A percentile compares a stretch with the other conserved stretches of the same genome.
Conservation (phyloP, 345 rosid genomes). For the Garcia nutans region DNA sequence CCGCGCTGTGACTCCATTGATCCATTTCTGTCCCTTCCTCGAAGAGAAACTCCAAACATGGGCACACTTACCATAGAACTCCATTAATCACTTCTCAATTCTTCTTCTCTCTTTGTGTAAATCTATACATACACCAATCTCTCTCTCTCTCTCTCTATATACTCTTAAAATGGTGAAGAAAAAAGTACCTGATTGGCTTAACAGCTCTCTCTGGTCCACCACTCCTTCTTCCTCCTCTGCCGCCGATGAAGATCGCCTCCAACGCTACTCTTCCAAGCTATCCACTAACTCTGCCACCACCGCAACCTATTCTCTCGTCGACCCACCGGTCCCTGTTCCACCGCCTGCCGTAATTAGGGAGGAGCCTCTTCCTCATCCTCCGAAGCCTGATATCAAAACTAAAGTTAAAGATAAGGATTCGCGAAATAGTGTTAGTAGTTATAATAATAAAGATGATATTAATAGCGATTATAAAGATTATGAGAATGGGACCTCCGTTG, state of each 20-base stretch:
- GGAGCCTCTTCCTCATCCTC: constrained; percentile 32
- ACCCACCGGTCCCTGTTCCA: constrained; percentile 38
- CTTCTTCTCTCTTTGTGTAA: not conserved
- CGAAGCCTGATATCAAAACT: constrained; percentile 39
- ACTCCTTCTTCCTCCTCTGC: constrained; percentile 38
- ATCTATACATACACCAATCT: not conserved
- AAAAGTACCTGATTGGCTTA: constrained; percentile 94
- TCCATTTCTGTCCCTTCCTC: not conserved
- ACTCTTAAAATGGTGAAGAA: constrained; percentile 61
- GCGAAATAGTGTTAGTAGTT: constrained; percentile 5
- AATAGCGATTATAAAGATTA: constrained; percentile 9
- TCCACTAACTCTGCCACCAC: constrained; percentile 16
- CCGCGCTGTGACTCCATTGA: not conserved
- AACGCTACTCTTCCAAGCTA: constrained; percentile 1
- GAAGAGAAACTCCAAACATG: not conserved
- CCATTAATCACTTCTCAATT: not conserved
- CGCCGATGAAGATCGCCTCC: constrained; percentile 25
- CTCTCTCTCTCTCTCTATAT: not conserved
- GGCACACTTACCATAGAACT: not conserved
- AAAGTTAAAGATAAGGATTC: constrained; percentile 35
- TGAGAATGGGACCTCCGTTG: constrained; percentile 31
- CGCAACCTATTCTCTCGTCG: constrained; percentile 5
- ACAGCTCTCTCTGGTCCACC: constrained; percentile 87
- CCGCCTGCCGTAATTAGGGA: constrained; percentile 40
- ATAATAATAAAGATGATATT: constrained; percentile 3